Evolutionary conservation across 2,329 filamentous ascomycete genomes (phyloP).

Genomic region (Dothiorella sarmentorum): DNA sequence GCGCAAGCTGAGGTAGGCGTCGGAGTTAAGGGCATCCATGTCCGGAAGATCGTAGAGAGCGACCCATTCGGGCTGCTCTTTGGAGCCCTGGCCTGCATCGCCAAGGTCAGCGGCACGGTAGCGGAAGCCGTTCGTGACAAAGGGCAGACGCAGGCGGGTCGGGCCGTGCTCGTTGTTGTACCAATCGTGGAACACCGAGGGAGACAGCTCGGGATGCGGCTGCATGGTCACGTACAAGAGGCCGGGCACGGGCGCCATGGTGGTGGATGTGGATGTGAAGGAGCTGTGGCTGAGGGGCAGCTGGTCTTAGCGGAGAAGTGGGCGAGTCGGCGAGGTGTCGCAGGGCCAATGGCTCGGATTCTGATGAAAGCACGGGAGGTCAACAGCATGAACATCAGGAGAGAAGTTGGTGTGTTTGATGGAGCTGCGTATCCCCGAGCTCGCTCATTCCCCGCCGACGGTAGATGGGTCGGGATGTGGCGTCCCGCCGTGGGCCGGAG

Average conservation of each 20-base stretch:
- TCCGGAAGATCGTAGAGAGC: slow-evolving; percentile 78
- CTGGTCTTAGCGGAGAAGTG: neutral
- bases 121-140: slow-evolving; percentile 73
- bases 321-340: neutral
- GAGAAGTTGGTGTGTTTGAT: neutral
- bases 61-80: slow-evolving; percentile 64
- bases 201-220: slow-evolving; percentile 62
- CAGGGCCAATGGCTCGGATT: slow-evolving; percentile 6
- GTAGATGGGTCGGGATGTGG: slow-evolving; percentile 12
- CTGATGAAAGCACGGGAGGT: neutral
- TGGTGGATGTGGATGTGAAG: neutral
- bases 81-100: slow-evolving; percentile 30
- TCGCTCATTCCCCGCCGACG: slow-evolving; percentile 10
- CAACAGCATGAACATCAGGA: slow-evolving; percentile 8
- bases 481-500: slow-evolving; percentile 2
- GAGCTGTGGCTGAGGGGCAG: neutral
- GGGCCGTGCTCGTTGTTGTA: slow-evolving; percentile 94
- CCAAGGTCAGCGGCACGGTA: slow-evolving; percentile 65
- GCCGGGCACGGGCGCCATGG: slow-evolving; percentile 54
- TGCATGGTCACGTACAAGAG: slow-evolving; percentile 87
- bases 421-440: neutral
- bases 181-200: slow-evolving; percentile 80
- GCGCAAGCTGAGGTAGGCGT: slow-evolving; percentile 66
- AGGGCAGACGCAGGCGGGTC: slow-evolving; percentile 69
- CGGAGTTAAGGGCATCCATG: slow-evolving; percentile 66